Conservation (phyloP, 1,284 basidiomycete species). For the Cutaneotrichosporon cutaneum region DNA sequence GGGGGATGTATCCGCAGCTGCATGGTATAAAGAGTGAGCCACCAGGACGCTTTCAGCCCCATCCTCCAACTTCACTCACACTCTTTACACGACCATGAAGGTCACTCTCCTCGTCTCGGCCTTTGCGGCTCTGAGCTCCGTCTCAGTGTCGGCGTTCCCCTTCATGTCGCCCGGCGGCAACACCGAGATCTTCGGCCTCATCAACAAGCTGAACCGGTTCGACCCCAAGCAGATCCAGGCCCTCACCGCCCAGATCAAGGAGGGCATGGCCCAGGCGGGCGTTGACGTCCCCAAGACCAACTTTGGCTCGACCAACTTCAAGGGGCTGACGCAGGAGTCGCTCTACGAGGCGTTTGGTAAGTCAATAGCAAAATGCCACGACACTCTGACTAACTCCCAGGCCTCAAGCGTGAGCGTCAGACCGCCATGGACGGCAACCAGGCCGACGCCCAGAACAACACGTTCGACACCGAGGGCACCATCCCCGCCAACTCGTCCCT, state of each 20-base stretch:
- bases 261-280: slow-evolving; percentile 17
- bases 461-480: background rate
- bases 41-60: background rate
- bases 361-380: background rate
- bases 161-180: slow-evolving; percentile 15
- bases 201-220: slow-evolving; percentile 10
- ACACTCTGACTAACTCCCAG: background rate
- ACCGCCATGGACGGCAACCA: slow-evolving; percentile 12
- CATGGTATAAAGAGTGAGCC: background rate
- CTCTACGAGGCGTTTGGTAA: slow-evolving; percentile 15
- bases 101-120: slow-evolving; percentile 9
- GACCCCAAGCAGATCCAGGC: slow-evolving; percentile 10
- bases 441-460: background rate
- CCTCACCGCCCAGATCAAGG: slow-evolving; percentile 14
- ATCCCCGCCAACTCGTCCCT: slow-evolving; percentile 6
- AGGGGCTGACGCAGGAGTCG: background rate
- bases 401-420: slow-evolving; percentile 5
- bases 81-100: slow-evolving; percentile 16
- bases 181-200: slow-evolving; percentile 10
- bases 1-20: background rate
- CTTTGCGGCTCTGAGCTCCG: slow-evolving; percentile 12
- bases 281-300: slow-evolving; percentile 8
- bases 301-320: slow-evolving; percentile 11
- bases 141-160: slow-evolving; percentile 15
- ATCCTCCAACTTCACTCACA: slow-evolving; percentile 8